These are phyloP conservation scores for Crucihimalaya himalaica DNA, from an alignment of 345 rosid genomes.

Conservation along the genomic window DNA sequence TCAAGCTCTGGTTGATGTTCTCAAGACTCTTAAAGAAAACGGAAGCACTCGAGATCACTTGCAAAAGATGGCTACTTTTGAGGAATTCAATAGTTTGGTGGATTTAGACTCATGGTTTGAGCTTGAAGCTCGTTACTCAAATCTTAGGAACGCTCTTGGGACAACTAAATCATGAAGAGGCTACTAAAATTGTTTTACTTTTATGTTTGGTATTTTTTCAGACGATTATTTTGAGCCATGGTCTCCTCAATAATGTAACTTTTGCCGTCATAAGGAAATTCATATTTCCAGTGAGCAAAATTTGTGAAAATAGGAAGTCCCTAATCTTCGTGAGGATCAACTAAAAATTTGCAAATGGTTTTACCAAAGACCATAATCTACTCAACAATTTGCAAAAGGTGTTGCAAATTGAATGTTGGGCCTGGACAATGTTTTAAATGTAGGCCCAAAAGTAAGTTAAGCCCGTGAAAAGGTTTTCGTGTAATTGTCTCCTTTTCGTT, in stretches of 20 bases:
- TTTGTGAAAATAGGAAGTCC: no score
- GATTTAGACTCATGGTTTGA: conserved; percentile 50
- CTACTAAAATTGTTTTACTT: neutral
- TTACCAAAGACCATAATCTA: no score
- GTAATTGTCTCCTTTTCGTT: neutral
- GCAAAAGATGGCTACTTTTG: conserved; percentile 49
- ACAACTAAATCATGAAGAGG: conserved; percentile 20
- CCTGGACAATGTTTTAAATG: neutral
- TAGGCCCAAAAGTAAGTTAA: neutral
- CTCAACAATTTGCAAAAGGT: no score
- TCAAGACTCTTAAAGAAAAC: conserved; percentile 45
- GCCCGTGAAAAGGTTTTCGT: neutral
- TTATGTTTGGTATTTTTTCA: no score
- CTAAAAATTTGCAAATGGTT: no score
- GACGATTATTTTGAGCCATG: no score
- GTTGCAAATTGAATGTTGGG: neutral
- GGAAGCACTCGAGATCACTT: conserved; percentile 48
- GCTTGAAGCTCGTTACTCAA: conserved; percentile 44
- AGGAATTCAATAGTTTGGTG: conserved; percentile 51
- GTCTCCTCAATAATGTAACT: no score
- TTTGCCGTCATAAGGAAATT: no score
- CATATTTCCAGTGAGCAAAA: no score
- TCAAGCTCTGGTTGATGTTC: conserved; percentile 48
- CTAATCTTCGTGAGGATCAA: no score
- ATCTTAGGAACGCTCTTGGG: conserved; percentile 39